Conservation (phyloP, 140 eudicot genomes). For the Flaveria floridana region DNA sequence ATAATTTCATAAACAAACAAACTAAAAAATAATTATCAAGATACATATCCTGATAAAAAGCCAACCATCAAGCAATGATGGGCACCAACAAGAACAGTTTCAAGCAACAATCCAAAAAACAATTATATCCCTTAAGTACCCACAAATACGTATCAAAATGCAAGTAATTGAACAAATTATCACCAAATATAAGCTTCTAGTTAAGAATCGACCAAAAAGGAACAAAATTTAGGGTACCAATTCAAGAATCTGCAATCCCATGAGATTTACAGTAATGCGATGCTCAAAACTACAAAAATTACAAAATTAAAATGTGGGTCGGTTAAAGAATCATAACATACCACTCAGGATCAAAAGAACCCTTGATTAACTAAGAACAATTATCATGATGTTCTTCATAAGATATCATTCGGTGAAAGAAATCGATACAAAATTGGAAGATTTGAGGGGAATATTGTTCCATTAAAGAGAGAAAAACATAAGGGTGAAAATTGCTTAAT, state of each 20-base stretch:
- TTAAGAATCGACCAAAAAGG: background rate
- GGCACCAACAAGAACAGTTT: conserved; percentile 22
- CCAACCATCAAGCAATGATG: conserved; percentile 31
- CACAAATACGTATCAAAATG: background rate
- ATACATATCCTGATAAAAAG: conserved; percentile 15
- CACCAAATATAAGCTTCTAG: background rate
- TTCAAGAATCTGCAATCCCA: background rate
- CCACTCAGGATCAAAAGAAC: conserved; percentile 17
- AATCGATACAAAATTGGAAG: conserved; percentile 27
- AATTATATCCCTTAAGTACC: background rate
- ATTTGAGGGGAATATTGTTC: conserved; percentile 17
- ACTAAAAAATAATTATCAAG: conserved; percentile 19
- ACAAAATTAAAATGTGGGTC: background rate
- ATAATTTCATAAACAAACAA: background rate
- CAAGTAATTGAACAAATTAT: background rate
- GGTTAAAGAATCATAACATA: background rate
- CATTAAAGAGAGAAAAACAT: conserved; percentile 15
- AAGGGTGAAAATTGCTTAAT: conserved; percentile 24
- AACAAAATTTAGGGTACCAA: background rate
- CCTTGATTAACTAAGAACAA: conserved; percentile 26
- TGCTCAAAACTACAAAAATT: background rate
- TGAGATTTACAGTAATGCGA: background rate
- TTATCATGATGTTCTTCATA: conserved; percentile 7
- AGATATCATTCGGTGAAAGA: conserved; percentile 15
- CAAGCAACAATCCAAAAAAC: background rate